A percentile compares a stretch with the other conserved stretches of the same genome.
These are phyloP conservation scores for Cytospora piceicola DNA, from an alignment of 2,329 filamentous ascomycete species.

Conservation along the genomic window DNA sequence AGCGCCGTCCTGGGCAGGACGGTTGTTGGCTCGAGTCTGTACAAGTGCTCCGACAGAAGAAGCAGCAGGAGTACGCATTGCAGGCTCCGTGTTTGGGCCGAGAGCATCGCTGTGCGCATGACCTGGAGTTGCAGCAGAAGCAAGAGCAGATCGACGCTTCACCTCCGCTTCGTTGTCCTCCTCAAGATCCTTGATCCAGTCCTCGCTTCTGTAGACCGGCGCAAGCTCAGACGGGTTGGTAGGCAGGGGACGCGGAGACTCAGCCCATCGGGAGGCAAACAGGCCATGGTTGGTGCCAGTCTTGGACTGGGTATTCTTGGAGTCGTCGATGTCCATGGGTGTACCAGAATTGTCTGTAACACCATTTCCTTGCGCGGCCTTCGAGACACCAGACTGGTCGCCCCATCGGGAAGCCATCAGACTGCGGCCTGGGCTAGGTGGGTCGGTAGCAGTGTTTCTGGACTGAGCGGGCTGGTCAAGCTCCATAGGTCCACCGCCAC, in stretches of 20 bases:
- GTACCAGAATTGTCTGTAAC: too few species aligned
- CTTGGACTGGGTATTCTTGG: background rate
- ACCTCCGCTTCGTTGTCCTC: background rate
- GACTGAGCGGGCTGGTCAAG: background rate
- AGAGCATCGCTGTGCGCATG: background rate
- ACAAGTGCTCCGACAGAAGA: too few species aligned
- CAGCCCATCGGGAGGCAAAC: background rate
- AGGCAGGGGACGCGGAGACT: background rate
- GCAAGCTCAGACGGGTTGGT: background rate
- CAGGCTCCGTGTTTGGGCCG: background rate
- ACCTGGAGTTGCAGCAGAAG: background rate
- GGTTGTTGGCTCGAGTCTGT: too few species aligned
- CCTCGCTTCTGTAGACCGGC: background rate
- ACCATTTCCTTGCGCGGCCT: background rate
- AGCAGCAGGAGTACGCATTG: background rate
- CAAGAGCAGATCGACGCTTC: background rate
- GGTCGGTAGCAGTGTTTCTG: background rate
- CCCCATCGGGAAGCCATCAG: background rate
- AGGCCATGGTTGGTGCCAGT: background rate
- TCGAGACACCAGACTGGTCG: background rate
- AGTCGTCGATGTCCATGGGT: background rate
- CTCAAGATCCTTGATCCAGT: background rate
- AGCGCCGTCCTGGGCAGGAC: background rate
- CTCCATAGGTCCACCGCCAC: conserved; percentile 5
- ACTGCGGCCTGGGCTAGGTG: background rate